Evolutionary conservation across 2,329 filamentous ascomycete species (phyloP), one percentile per base, ranked within the genome.

Genomic region (Pyrenophora graminea): DNA sequence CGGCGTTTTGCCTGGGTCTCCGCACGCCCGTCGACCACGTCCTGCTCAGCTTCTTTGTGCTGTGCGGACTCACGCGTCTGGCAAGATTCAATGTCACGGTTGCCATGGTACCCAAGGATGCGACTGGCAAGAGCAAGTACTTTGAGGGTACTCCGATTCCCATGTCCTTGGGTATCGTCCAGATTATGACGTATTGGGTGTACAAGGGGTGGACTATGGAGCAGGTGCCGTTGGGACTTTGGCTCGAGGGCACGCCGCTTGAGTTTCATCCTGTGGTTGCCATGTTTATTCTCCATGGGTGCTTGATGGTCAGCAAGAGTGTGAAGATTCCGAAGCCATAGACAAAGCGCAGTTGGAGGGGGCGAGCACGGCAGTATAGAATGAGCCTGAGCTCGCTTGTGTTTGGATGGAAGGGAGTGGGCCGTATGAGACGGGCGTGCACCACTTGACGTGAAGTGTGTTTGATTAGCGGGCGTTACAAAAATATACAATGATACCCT

Each of bases 21-120:
- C 91, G 91, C 70, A 95, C 92, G 9, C 78, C 85, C 2, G 72
- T 90, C 68, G 94, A 99, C 77, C 92, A 95, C 67, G 65, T 96
- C 47, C 81, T 85, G 71, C 79, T 99, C 39, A 81, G 88, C 50
- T 91, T 93, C 76, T 99, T 97, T 76, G 91, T 97, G 38, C 88
- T 99, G 44, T 95, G 91, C 76, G 94, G 94, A 50, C 85, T 99
- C 39, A 96, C 92, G 2, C 87, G 94, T 42, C 85, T 99, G 9
- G 94, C 94, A 39, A 89, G 94, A 60, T 99, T 99, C 85, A 99
- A 99, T 74, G 94, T 99, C 44, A 97, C 94, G 9, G 92, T 94
- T 32, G 82, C 86, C 31, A 86, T 87, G 62, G 84, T 99, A 10
- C 94, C 94, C 56, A 97, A 97, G 77, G 94, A 99, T 72, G 88